Conservation (phyloP, 305 asterid species). For the Rubia balearica region DNA sequence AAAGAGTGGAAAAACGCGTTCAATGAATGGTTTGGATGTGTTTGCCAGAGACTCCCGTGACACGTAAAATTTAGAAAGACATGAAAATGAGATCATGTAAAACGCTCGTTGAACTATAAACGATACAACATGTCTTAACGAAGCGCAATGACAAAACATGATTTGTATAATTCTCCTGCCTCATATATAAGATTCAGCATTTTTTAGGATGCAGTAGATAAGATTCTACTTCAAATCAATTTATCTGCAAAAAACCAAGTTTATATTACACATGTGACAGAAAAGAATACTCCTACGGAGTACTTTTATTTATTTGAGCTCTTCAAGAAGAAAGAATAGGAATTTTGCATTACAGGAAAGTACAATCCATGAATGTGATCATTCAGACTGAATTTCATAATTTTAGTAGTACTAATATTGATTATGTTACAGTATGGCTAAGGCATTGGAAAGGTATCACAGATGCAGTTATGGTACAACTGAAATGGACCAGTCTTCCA, state of each 20-base stretch:
- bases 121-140: background rate
- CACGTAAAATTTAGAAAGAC: too few species aligned
- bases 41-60: too few species aligned
- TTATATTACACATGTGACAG: background rate
- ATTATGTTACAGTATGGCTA: conserved; percentile 16
- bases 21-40: too few species aligned
- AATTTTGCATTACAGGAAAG: background rate
- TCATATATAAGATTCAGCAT: background rate
- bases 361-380: background rate
- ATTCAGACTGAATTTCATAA: background rate
- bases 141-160: background rate
- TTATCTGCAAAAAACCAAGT: background rate
- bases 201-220: background rate
- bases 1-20: too few species aligned
- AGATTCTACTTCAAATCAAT: background rate
- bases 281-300: too few species aligned
- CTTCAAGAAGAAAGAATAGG: background rate
- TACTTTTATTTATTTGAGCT: background rate
- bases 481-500: conserved; percentile 20
- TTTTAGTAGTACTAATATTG: background rate
- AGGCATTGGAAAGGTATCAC: conserved; percentile 28
- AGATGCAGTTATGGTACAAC: conserved; percentile 25
- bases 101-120: too few species aligned
- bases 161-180: too few species aligned
- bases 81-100: too few species aligned